A percentile compares a stretch with the other conserved stretches of the same genome.
Conservation (phyloP, 352 stramenopile genomes). For the Phytophthora ramorum region DNA sequence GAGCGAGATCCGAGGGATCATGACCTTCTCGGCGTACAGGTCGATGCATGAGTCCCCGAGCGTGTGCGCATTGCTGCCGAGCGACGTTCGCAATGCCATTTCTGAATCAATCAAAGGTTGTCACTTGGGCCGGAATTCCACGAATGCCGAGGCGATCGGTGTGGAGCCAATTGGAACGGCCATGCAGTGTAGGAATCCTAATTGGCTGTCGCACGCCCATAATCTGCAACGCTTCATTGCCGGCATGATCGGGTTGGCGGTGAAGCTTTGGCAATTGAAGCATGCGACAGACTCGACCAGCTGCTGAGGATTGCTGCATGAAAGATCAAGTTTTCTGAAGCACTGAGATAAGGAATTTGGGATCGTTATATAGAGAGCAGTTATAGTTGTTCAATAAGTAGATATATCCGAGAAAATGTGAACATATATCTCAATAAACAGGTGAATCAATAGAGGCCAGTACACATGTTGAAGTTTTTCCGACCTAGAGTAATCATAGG, state of each 20-base stretch:
- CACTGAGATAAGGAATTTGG: background rate
- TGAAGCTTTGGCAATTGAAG: background rate
- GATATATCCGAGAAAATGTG: background rate
- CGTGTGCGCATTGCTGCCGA: constrained; percentile 14
- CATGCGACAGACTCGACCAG: background rate
- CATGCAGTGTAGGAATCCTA: background rate
- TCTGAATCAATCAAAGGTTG: background rate
- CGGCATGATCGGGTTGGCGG: background rate
- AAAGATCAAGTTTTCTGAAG: constrained; percentile 10
- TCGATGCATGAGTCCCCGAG: constrained; percentile 42
- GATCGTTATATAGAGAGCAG: background rate
- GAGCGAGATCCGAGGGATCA: constrained; percentile 52
- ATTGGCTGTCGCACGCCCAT: constrained; percentile 21
- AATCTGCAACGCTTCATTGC: background rate
- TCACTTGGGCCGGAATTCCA: constrained; percentile 6
- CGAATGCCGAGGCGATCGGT: constrained; percentile 7
- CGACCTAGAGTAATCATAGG: background rate
- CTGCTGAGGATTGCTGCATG: constrained; percentile 1
- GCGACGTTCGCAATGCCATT: constrained; percentile 31
- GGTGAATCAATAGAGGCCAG: background rate
- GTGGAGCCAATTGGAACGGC: constrained; percentile 10
- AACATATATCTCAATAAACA: background rate
- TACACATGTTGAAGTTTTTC: background rate
- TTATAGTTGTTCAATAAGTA: background rate
- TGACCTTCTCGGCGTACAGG: constrained; percentile 48